A percentile compares a stretch with the other conserved stretches of the same genome.
Evolutionary conservation across 306 rosid species (phyloP).

Genomic region (Citrullus mucosospermus): DNA sequence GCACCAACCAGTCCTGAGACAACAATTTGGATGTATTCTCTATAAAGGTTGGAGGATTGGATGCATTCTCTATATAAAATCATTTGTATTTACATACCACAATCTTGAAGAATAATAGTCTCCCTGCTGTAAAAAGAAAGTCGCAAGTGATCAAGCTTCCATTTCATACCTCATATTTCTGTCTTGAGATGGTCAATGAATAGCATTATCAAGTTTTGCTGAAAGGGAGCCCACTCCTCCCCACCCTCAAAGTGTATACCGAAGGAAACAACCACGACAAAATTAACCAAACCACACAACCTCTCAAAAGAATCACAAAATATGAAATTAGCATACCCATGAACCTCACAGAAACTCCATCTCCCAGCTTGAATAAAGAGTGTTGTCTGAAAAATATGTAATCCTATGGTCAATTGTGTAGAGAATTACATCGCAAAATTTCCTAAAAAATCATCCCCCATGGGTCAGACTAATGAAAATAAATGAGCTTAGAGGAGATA

Average conservation of each 20-base stretch:
- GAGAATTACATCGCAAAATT: not conserved
- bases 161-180: not conserved
- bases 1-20: not conserved
- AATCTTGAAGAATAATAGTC: too few relatives aligned
- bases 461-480: not conserved
- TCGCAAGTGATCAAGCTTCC: not conserved
- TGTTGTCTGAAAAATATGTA: not conserved
- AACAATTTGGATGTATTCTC: not conserved
- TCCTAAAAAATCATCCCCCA: not conserved
- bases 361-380: not conserved
- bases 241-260: not conserved
- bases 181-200: not conserved
- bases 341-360: not conserved
- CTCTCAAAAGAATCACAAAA: not conserved
- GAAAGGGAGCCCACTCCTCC: not conserved
- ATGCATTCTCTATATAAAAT: too few relatives aligned
- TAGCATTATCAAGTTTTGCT: not conserved
- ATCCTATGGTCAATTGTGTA: not conserved
- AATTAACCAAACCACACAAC: not conserved
- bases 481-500: not conserved
- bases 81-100: too few relatives aligned
- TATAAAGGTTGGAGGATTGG: too few relatives aligned
- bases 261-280: not conserved
- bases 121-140: too few relatives aligned
- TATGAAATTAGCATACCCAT: not conserved